Percentiles rank a stretch among this genome's conserved stretches.
Conservation (phyloP, 768 basidiomycete genomes). For the Hygrophorus pudorinus region DNA sequence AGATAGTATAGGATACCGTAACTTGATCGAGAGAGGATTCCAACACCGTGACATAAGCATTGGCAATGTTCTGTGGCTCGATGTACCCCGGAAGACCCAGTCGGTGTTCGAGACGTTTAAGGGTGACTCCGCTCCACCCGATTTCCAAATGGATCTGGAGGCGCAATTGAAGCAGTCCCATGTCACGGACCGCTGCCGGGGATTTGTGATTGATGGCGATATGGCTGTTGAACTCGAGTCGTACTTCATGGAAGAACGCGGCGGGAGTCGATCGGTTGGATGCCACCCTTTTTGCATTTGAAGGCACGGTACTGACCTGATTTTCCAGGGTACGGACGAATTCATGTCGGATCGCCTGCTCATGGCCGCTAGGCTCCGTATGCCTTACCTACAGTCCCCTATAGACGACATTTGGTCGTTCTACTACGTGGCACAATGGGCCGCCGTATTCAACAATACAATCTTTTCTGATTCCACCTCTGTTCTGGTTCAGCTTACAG, state of each 20-base stretch:
- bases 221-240: slow-evolving; percentile 7
- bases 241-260: slow-evolving; percentile 2
- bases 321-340: slow-evolving; percentile 8
- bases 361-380: neutral
- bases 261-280: slow-evolving; percentile 3
- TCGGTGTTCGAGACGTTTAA: slow-evolving; percentile 3
- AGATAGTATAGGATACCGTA: slow-evolving; percentile 6
- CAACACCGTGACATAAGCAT: slow-evolving; percentile 10
- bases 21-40: slow-evolving; percentile 3
- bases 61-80: slow-evolving; percentile 8
- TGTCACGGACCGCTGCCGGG: slow-evolving; percentile 2
- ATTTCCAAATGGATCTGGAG: neutral
- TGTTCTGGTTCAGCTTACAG: neutral
- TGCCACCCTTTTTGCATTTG: neutral
- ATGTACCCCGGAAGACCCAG: slow-evolving; percentile 1
- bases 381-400: slow-evolving; percentile 6
- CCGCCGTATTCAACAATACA: slow-evolving; percentile 8
- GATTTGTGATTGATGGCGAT: slow-evolving; percentile 11
- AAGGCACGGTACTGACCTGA: neutral
- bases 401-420: slow-evolving; percentile 10
- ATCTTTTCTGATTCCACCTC: neutral
- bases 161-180: slow-evolving; percentile 2
- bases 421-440: slow-evolving; percentile 11
- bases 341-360: slow-evolving; percentile 11
- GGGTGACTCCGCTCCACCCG: neutral